These are phyloP conservation scores for Claviceps monticola DNA, from an alignment of 2,329 filamentous ascomycete genomes.

Conservation along the genomic window DNA sequence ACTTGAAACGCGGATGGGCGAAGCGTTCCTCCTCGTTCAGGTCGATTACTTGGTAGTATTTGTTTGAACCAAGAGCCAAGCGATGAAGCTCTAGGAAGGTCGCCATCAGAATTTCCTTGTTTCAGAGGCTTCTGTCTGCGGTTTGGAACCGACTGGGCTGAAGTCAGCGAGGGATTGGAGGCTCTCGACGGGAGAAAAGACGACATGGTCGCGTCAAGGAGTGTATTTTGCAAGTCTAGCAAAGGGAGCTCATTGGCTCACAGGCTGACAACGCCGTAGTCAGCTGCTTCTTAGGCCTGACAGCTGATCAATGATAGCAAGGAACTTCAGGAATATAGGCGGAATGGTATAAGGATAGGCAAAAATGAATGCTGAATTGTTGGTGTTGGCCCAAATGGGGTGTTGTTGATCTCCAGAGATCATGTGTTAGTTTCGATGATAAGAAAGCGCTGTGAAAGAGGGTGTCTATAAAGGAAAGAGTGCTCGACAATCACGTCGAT, in stretches of 20 bases:
- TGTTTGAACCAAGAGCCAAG: constrained; percentile 28
- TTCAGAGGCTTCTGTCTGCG: background rate
- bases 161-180: constrained; percentile 7
- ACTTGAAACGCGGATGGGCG: constrained; percentile 21
- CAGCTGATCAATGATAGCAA: background rate
- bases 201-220: constrained; percentile 8
- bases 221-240: background rate
- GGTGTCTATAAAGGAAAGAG: background rate
- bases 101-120: background rate
- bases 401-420: background rate
- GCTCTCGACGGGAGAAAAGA: constrained; percentile 10
- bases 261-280: background rate
- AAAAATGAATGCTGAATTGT: background rate
- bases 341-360: background rate
- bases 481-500: background rate
- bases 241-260: background rate
- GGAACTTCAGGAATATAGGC: background rate
- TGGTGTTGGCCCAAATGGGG: background rate
- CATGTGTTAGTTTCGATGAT: background rate
- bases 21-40: constrained; percentile 36
- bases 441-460: background rate
- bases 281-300: background rate
- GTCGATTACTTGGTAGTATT: constrained; percentile 33
- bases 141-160: background rate
- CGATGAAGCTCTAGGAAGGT: constrained; percentile 12